Evolutionary conservation across 1,284 basidiomycete genomes (phyloP).

Genomic region (Moesziomyces sp.): DNA sequence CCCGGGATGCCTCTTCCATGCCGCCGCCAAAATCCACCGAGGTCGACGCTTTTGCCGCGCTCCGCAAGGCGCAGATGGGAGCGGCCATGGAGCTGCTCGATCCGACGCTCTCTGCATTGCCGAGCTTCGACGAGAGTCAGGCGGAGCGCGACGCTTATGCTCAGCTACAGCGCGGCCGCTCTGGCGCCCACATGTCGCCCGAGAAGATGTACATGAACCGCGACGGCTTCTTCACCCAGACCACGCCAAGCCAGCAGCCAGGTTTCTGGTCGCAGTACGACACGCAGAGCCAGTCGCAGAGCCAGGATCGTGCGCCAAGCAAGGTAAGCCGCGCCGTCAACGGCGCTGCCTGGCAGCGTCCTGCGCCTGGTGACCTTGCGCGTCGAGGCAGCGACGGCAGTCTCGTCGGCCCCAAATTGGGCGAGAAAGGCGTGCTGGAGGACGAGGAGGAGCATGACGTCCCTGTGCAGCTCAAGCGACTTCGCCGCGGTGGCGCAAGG

Average conservation of each 20-base stretch:
- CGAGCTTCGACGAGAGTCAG: constrained; percentile 54
- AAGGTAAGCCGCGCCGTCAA: not conserved
- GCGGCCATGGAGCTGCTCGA: constrained; percentile 46
- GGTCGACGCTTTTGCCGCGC: constrained; percentile 58
- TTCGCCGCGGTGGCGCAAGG: constrained; percentile 23
- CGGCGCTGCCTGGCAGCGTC: constrained; percentile 12
- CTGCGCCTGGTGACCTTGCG: constrained; percentile 2
- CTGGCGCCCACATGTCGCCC: constrained; percentile 11
- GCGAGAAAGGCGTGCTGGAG: not conserved
- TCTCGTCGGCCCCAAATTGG: not conserved
- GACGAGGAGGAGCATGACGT: constrained; percentile 24
- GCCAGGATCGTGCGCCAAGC: constrained; percentile 4
- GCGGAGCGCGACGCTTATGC: constrained; percentile 42
- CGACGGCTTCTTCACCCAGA: constrained; percentile 65
- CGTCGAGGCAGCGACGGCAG: constrained; percentile 15
- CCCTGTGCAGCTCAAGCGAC: constrained; percentile 36
- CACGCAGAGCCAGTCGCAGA: constrained; percentile 29
- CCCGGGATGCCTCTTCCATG: constrained; percentile 50
- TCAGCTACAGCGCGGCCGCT: constrained; percentile 16
- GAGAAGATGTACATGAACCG: constrained; percentile 61
- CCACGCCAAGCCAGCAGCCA: constrained; percentile 48
- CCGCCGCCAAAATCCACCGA: constrained; percentile 54
- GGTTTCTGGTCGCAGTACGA: constrained; percentile 35
- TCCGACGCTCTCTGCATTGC: constrained; percentile 48
- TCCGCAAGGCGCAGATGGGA: constrained; percentile 54